Evolutionary conservation across 257 asterid genomes (phyloP), one percentile per base, ranked within the genome.

Genomic region (Mentha longifolia): DNA sequence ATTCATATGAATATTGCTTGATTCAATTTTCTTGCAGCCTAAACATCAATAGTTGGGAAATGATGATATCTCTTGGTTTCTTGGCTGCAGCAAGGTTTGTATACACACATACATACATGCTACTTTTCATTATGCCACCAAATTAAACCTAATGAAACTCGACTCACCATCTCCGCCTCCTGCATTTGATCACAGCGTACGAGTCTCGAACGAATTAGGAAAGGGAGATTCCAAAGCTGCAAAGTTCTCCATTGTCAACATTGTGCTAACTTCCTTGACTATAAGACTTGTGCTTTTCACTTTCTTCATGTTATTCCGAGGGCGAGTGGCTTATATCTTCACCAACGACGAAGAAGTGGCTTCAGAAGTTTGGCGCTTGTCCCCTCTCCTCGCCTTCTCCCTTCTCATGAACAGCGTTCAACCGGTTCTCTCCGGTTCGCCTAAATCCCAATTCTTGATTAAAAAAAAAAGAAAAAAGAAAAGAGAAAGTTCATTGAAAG

Each of bases 1-100:
- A n/a, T n/a, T n/a, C n/a, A n/a, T n/a, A n/a, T n/a, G n/a, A n/a
- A n/a, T n/a, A n/a, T n/a, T n/a, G n/a, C n/a, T n/a, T n/a, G n/a
- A n/a, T n/a, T n/a, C n/a, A n/a, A n/a, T n/a, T 11, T 45, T 28
- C 1, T 19, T 0, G 77, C 85, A 89, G 96, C 67, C 85, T 89
- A 62, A 85, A 79, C 75, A 87, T 89, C 59, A 89, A 65, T 68
- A 90, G 94, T 46, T 87, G 94, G 96, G 90, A 84, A 61, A 79
- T 82, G 88, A 89, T 89, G 90, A 80, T 89, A 58, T 80, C 89
- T 31, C 62, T 89, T 45, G 96, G 95, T 65, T 89, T 89, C 87
- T 47, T 81, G 76, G 88, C 75, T 62, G 92, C 92, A 58, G 89
- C 88, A 20, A 84, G 96, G 96, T 47, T 3, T 15, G 33, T n/a